Conservation (phyloP, 1,139 yeast species). For the Geotrichum cucujoidarum region DNA sequence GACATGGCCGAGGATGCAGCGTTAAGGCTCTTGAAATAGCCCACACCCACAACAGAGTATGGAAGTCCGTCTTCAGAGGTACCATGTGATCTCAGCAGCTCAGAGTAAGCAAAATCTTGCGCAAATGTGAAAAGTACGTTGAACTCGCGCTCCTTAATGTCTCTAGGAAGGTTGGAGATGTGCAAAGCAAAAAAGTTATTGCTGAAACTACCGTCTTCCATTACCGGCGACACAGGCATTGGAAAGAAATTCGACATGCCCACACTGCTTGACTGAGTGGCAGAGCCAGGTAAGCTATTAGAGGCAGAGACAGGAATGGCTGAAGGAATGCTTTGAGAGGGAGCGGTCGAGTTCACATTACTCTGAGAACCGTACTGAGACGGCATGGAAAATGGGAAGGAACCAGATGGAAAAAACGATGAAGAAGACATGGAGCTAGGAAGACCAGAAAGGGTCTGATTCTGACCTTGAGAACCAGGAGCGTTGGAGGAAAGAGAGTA, state of each 20-base stretch:
- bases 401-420: conserved; percentile 18
- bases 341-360: conserved; percentile 3
- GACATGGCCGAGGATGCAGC: conserved; percentile 68
- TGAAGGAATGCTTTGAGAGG: conserved; percentile 1
- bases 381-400: conserved; percentile 15
- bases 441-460: background rate
- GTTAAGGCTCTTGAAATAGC: conserved; percentile 58
- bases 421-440: conserved; percentile 17
- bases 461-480: conserved; percentile 1
- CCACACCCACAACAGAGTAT: conserved; percentile 44
- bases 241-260: conserved; percentile 18
- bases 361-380: conserved; percentile 15
- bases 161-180: conserved; percentile 63
- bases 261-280: conserved; percentile 1
- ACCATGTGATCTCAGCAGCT: conserved; percentile 42
- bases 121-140: conserved; percentile 75
- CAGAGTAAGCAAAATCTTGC: conserved; percentile 62
- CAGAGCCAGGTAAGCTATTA: conserved; percentile 2
- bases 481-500: conserved; percentile 6
- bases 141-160: conserved; percentile 71
- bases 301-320: background rate
- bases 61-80: conserved; percentile 34
- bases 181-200: conserved; percentile 31
- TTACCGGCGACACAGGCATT: conserved; percentile 16
- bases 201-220: conserved; percentile 8